A percentile compares a stretch with the other conserved stretches of the same genome.
These are phyloP conservation scores for Cladosporium austrohemisphaericum DNA, from an alignment of 2,329 filamentous ascomycete species.

Conservation along the genomic window DNA sequence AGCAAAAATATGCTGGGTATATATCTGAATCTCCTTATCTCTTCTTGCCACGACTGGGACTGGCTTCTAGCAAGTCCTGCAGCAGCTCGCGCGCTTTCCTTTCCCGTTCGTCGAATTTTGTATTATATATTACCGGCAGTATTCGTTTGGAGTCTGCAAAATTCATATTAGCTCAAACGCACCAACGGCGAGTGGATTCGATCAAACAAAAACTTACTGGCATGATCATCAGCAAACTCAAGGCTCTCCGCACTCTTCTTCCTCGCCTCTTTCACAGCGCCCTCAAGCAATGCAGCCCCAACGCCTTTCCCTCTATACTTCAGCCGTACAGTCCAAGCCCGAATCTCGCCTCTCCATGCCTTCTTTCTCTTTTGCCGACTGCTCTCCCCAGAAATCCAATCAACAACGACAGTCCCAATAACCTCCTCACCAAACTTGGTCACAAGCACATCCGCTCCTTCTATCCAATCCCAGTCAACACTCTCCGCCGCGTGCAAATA, in stretches of 20 bases:
- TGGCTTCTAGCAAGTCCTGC: conserved; percentile 32
- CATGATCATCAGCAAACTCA: conserved; percentile 73
- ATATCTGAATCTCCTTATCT: conserved; percentile 15
- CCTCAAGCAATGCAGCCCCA: conserved; percentile 67
- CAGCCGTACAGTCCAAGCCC: conserved; percentile 75
- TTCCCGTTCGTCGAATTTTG: conserved; percentile 57
- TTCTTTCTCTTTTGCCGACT: conserved; percentile 40
- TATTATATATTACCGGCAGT: conserved; percentile 61
- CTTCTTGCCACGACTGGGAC: conserved; percentile 27
- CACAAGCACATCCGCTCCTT: conserved; percentile 50
- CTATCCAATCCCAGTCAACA: conserved; percentile 61
- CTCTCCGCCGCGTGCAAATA: conserved; percentile 63
- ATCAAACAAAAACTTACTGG: conserved; percentile 53
- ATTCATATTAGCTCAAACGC: not conserved
- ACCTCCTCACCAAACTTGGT: conserved; percentile 65
- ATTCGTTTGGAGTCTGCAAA: conserved; percentile 49
- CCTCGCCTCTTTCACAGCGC: conserved; percentile 65
- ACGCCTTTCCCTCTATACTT: conserved; percentile 68
- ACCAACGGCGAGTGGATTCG: not conserved
- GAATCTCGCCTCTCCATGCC: conserved; percentile 66
- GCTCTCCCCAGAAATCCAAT: conserved; percentile 53
- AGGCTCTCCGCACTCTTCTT: conserved; percentile 67
- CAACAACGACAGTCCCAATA: conserved; percentile 67
- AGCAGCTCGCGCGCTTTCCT: conserved; percentile 47
- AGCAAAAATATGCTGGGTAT: conserved; percentile 5